Evolutionary conservation across 2,329 filamentous ascomycete genomes (phyloP).

Genomic region (Fusarium tupiense): DNA sequence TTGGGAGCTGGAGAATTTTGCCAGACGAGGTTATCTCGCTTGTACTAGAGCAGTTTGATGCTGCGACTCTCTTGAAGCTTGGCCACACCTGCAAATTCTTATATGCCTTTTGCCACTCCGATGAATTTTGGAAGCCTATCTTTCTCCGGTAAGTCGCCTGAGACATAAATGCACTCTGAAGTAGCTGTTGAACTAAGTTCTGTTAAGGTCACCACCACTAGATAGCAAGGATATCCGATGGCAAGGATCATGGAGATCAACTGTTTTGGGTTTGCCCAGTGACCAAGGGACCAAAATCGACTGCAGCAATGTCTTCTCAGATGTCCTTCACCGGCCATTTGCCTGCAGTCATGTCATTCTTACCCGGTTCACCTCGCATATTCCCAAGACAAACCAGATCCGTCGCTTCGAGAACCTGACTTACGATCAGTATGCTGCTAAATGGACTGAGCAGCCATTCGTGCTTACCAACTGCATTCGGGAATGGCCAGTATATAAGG

Average conservation of each 20-base stretch:
- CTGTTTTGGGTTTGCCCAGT: slow-evolving; percentile 69
- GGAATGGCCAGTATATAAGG: slow-evolving; percentile 78
- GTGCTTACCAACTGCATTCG: slow-evolving; percentile 85
- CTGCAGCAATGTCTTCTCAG: slow-evolving; percentile 86
- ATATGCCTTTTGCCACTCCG: slow-evolving; percentile 83
- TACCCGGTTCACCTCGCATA: slow-evolving; percentile 72
- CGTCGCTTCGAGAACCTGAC: slow-evolving; percentile 73
- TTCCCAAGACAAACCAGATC: slow-evolving; percentile 80
- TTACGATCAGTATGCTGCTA: slow-evolving; percentile 75
- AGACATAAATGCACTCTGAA: slow-evolving; percentile 16
- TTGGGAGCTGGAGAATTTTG: slow-evolving; percentile 73
- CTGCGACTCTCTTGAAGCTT: slow-evolving; percentile 68
- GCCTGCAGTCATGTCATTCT: slow-evolving; percentile 83
- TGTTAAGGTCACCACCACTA: slow-evolving; percentile 42
- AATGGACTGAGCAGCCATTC: slow-evolving; percentile 85
- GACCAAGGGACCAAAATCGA: slow-evolving; percentile 67
- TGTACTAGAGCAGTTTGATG: slow-evolving; percentile 79
- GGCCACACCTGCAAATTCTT: slow-evolving; percentile 85
- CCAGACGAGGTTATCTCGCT: slow-evolving; percentile 84
- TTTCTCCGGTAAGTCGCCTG: slow-evolving; percentile 79
- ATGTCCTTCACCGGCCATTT: slow-evolving; percentile 89
- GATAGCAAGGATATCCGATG: slow-evolving; percentile 60
- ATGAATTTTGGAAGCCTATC: slow-evolving; percentile 89
- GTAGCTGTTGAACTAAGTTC: slow-evolving; percentile 27
- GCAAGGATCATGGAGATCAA: slow-evolving; percentile 87